Base-by-base conservation (phyloP, 2,329 filamentous ascomycete genomes). In the Diaporthe destruens region DNA sequence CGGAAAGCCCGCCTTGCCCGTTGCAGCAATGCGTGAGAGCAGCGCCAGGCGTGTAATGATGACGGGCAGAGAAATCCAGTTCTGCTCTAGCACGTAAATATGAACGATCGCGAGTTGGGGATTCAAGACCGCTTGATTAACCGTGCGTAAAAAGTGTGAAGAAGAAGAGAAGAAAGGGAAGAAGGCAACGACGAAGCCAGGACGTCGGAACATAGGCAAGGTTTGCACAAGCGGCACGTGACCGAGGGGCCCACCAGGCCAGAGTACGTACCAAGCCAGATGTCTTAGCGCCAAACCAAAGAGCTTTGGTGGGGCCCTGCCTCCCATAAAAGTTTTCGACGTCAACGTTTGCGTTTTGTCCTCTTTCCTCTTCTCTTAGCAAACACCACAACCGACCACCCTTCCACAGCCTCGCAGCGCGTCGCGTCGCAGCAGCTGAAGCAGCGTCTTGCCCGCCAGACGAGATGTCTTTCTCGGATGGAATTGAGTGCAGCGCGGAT, bases 41-140 rank as follows among this genome's bases (percentile, higher is more conserved):
- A 16, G 49, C 47, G 55, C 65, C 71, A n/a, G 71, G 67, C 56
- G 5, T 69, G 71, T n/a, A 75, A 80, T 61, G 77, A 47, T 53
- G 71, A 59, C 71, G 53, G 68, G 56, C 49, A 42, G 55, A 53
- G 44, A 69, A 39, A 63, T 63, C 77, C 71, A 76, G 12, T 76
- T 71, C 87, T 84, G 74, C 73, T 90, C 87, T 89, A 79, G 87
- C 88, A 89, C 85, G 82, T 81, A 87, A 87, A 88, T 89, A 87
- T 90, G 88, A 90, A 87, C 87, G 84, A 84, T 78, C 84, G 81
- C 79, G 83, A 87, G 85, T 88, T 81, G 82, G 80, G 72, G 81
- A 84, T 77, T 87, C 81, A 79, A 82, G 79, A 83, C 82, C 86
- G 87, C 87, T 90, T 90, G 88, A 90, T 90, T 89, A 85, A 85